Evolutionary conservation across 2,329 filamentous ascomycete genomes (phyloP).

Genomic region (Talaromyces amestolkiae): DNA sequence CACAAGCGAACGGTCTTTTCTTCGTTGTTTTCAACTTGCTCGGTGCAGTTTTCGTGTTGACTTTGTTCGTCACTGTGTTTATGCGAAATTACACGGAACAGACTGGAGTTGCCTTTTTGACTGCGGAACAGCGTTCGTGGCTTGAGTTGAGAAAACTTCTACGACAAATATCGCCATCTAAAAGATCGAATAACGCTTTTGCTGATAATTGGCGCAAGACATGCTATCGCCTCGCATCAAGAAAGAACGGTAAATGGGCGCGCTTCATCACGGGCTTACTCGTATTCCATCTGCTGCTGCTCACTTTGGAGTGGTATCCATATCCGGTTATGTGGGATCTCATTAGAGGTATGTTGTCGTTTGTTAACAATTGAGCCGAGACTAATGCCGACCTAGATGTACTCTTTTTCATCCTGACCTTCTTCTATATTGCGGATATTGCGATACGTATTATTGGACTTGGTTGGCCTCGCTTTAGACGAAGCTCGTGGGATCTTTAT

Average conservation of each 20-base stretch:
- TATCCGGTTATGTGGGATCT: slow-evolving; percentile 69
- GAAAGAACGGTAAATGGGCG: slow-evolving; percentile 93
- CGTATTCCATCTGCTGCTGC: slow-evolving; percentile 75
- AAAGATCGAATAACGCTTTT: slow-evolving; percentile 77
- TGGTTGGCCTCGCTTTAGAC: slow-evolving; percentile 85
- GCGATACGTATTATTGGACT: slow-evolving; percentile 80
- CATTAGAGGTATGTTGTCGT: slow-evolving; percentile 52
- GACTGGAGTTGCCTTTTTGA: slow-evolving; percentile 93
- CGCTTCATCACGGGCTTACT: slow-evolving; percentile 74
- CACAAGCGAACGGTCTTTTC: slow-evolving; percentile 85
- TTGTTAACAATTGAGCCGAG: background rate
- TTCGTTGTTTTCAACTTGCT: slow-evolving; percentile 96
- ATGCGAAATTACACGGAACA: slow-evolving; percentile 99
- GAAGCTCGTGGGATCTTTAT: slow-evolving; percentile 94
- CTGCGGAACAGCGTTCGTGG: slow-evolving; percentile 94
- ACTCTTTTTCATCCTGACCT: slow-evolving; percentile 75
- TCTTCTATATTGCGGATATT: slow-evolving; percentile 81
- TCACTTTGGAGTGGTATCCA: slow-evolving; percentile 81
- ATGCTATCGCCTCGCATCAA: slow-evolving; percentile 91
- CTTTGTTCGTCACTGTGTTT: slow-evolving; percentile 96
- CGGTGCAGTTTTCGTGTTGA: slow-evolving; percentile 93
- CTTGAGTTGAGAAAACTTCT: slow-evolving; percentile 89
- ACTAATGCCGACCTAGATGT: slow-evolving; percentile 49
- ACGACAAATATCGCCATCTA: slow-evolving; percentile 89
- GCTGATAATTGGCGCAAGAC: slow-evolving; percentile 79